Base-by-base conservation (phyloP, 2,329 filamentous ascomycete species). In the Clarireedia monteithiana region DNA sequence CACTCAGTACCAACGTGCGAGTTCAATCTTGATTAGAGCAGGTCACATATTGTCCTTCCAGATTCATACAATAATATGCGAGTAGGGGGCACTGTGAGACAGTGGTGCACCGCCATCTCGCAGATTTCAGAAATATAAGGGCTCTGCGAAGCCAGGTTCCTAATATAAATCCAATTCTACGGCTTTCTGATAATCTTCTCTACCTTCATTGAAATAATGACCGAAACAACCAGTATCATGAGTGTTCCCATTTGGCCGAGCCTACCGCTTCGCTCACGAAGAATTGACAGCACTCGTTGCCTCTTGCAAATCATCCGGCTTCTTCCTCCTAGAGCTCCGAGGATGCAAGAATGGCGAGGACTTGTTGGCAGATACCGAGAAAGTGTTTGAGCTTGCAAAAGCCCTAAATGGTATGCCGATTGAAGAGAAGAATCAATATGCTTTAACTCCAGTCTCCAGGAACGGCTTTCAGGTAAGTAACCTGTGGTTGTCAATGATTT, bases 271-370 rank as follows among this genome's bases (percentile, higher is more conserved):
- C 36, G 36, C 9, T 38, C 9, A 38, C 1, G 36, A 38, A 15
- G 36, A 38, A 38, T 38, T 15, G 36, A 17, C 42, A 12, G 48
- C 54, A 15, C 55, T 68, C 2, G 64, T 67, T 47, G 24, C 49
- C 6, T 56, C 64, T 1, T 62, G 53, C 15, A 62, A 61, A 45
- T 57, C 64, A 9, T 61, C 66, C 9, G 66, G 65, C 0, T 67
- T 66, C 55, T 66, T 66, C 47, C 65, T 64, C 23, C 55, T 68
- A 2, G 63, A 66, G 53, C 39, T 67, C 15, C 9, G 23, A 10
- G 44, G 44, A 26, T n/a, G 26, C 24, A 15, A n/a, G 14, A 23
- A 23, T 23, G 47, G 47, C 17, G 26, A 36, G 6, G 30, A 49
- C 9, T 14, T 49, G 4, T n/a, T 49, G 17, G 5, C 36, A 15